phyloP scores from a whole-genome alignment of 2,329 filamentous ascomycete genomes.

The Aureobasidium sp. region DNA sequence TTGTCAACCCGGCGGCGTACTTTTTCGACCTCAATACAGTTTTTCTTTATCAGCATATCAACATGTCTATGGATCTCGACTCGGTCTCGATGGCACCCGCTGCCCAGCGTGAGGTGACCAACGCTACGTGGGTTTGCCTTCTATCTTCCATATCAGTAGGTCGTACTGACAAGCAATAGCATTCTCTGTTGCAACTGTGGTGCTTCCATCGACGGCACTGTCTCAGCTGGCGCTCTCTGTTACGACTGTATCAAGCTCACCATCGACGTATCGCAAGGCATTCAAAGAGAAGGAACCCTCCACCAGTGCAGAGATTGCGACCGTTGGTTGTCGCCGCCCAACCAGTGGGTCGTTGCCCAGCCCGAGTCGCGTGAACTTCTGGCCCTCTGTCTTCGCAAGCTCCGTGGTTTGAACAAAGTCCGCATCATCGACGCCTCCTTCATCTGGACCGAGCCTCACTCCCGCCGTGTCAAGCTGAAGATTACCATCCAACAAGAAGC shows the following conservation, averaged over 20 bases:
- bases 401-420: conserved; percentile 79
- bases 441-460: conserved; percentile 98
- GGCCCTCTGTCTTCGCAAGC: conserved; percentile 80
- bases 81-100: conserved; percentile 18
- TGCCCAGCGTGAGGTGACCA: conserved; percentile 6
- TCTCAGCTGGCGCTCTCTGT: conserved; percentile 77
- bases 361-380: conserved; percentile 89
- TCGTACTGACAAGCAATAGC: conserved; percentile 32
- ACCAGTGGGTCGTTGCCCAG: conserved; percentile 73
- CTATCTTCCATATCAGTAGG: conserved; percentile 17
- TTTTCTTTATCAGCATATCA: conserved; percentile 12
- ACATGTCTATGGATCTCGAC: conserved; percentile 32
- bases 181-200: conserved; percentile 98
- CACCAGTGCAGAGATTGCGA: conserved; percentile 94
- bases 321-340: conserved; percentile 81
- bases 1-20: neutral
- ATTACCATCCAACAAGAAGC: conserved; percentile 78
- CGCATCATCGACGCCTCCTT: conserved; percentile 93
- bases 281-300: conserved; percentile 81
- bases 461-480: conserved; percentile 84
- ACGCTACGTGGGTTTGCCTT: conserved; percentile 8
- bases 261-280: conserved; percentile 83
- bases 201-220: conserved; percentile 87
- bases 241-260: conserved; percentile 94
- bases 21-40: neutral